Conservation (phyloP, 768 basidiomycete genomes). For the Strobilomyces dryophilus region DNA sequence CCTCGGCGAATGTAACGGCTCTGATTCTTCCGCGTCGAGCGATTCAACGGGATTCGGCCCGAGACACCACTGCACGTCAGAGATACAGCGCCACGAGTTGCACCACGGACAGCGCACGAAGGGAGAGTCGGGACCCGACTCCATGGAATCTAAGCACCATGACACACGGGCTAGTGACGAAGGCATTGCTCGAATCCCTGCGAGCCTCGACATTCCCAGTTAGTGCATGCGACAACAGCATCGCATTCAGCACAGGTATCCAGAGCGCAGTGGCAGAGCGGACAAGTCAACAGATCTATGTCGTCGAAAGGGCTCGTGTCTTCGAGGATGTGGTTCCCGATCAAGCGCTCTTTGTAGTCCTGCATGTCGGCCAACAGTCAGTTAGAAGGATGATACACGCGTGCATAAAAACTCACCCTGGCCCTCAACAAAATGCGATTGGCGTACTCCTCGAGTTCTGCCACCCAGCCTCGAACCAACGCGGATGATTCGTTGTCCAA, state of each 20-base stretch:
- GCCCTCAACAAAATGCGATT: neutral
- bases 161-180: neutral
- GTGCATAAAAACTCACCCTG: neutral
- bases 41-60: neutral
- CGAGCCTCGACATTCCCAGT: neutral
- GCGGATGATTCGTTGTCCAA: too few relatives aligned
- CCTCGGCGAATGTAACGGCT: neutral
- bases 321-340: neutral
- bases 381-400: too few relatives aligned
- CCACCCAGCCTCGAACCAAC: too few relatives aligned
- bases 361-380: neutral
- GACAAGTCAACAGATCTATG: conserved; percentile 3
- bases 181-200: neutral
- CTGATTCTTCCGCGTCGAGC: neutral
- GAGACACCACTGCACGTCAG: neutral
- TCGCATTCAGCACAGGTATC: neutral
- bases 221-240: neutral
- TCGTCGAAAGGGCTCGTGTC: neutral
- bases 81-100: neutral
- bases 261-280: neutral
- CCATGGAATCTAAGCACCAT: neutral
- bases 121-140: rapidly evolving
- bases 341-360: neutral
- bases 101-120: neutral
- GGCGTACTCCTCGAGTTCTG: neutral